phyloP scores from a whole-genome alignment of 108 stramenopile genomes.

The Skeletonema grethae region DNA sequence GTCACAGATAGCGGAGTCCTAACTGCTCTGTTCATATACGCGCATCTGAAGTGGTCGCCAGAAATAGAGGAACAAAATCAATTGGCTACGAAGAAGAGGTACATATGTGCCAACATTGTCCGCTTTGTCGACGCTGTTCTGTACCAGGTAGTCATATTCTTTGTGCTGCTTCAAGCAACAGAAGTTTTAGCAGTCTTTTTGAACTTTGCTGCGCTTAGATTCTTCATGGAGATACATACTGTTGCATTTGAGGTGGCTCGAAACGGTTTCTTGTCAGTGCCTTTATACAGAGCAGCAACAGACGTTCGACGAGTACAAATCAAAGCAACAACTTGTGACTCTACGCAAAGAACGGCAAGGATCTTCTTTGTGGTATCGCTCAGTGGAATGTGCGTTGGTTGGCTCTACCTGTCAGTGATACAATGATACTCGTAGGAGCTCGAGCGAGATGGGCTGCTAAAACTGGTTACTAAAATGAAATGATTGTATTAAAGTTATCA shows the following conservation, averaged over 20 bases:
- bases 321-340: background rate
- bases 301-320: background rate
- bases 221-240: background rate
- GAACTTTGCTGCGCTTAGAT: slow-evolving; percentile 1
- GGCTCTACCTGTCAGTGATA: background rate
- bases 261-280: background rate
- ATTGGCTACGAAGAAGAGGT: background rate
- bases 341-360: background rate
- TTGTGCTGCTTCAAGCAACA: background rate
- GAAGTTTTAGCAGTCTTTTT: background rate
- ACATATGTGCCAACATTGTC: background rate
- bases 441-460: background rate
- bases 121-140: background rate
- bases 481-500: slow-evolving; percentile 10
- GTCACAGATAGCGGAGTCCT: background rate
- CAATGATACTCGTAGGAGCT: background rate
- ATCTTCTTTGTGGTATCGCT: background rate
- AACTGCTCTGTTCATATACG: background rate
- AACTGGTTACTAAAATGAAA: background rate
- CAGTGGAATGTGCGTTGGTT: background rate
- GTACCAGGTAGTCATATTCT: background rate
- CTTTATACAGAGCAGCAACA: background rate
- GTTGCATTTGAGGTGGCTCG: background rate
- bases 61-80: background rate
- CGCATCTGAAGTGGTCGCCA: background rate